phyloP scores from a whole-genome alignment of 305 asterid species.

The Withania somnifera region DNA sequence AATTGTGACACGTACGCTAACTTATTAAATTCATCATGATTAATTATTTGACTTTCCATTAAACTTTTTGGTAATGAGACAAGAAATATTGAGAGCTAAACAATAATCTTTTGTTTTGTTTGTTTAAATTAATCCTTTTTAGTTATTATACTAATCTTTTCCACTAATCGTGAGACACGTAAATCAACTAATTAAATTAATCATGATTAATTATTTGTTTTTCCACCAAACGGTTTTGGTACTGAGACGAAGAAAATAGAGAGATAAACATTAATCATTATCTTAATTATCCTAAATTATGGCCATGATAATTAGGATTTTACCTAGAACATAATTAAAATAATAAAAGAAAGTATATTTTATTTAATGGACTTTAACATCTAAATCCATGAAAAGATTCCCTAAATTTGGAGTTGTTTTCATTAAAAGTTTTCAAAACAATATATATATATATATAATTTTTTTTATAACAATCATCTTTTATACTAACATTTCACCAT shows the following conservation, averaged over 20 bases:
- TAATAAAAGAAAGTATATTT: too few relatives aligned
- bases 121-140: neutral
- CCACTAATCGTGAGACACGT: neutral
- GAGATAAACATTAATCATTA: neutral
- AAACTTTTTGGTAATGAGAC: conserved; percentile 1
- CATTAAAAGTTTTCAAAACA: too few relatives aligned
- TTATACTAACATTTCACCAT: too few relatives aligned
- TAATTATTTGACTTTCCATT: neutral
- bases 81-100: neutral
- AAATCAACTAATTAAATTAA: neutral
- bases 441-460: too few relatives aligned
- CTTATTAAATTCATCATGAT: neutral
- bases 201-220: neutral
- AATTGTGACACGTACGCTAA: neutral
- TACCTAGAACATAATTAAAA: neutral
- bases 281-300: neutral
- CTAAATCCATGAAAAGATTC: too few relatives aligned
- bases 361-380: too few relatives aligned
- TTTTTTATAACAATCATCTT: too few relatives aligned
- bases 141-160: neutral
- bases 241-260: neutral
- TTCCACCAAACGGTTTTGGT: neutral
- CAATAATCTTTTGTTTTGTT: neutral
- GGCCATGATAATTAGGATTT: neutral
- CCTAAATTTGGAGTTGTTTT: too few relatives aligned